Conservation (phyloP, 768 basidiomycete genomes). For the Lentinula edodes region DNA sequence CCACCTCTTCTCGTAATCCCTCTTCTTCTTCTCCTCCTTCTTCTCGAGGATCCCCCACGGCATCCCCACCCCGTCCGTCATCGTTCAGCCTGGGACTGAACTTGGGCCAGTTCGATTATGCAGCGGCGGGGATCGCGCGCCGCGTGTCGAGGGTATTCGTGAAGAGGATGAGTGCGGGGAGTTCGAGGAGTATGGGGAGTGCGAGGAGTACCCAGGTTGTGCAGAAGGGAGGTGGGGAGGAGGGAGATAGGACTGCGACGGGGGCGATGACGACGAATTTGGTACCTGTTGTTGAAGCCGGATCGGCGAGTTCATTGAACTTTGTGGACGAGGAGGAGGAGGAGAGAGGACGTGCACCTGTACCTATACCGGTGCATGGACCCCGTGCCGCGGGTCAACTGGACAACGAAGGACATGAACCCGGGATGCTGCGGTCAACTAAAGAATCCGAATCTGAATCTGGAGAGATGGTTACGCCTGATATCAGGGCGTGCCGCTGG, state of each 20-base stretch:
- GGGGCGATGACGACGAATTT: too few species aligned
- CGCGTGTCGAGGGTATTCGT: slow-evolving; percentile 4
- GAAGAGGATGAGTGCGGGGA: slow-evolving; percentile 1
- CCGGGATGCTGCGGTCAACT: background rate
- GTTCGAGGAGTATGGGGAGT: background rate
- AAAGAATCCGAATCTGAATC: background rate
- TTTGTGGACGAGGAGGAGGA: background rate
- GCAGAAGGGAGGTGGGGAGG: background rate
- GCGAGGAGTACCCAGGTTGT: background rate
- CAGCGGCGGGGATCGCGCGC: background rate
- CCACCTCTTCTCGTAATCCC: too few species aligned
- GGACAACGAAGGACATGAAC: background rate
- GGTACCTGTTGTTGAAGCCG: too few species aligned
- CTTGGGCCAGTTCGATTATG: slow-evolving; percentile 6
- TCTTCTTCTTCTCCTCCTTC: background rate
- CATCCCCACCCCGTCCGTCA: background rate
- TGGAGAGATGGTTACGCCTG: background rate
- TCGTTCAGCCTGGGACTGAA: background rate
- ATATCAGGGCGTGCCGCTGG: slow-evolving; percentile 6
- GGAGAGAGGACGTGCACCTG: background rate
- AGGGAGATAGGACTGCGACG: background rate
- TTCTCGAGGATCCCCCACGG: background rate
- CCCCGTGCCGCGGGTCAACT: background rate
- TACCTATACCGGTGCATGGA: background rate
- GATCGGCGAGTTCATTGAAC: too few species aligned